These are phyloP conservation scores for Lathyrus tuberosus DNA, from an alignment of 306 rosid genomes.

Conservation along the genomic window DNA sequence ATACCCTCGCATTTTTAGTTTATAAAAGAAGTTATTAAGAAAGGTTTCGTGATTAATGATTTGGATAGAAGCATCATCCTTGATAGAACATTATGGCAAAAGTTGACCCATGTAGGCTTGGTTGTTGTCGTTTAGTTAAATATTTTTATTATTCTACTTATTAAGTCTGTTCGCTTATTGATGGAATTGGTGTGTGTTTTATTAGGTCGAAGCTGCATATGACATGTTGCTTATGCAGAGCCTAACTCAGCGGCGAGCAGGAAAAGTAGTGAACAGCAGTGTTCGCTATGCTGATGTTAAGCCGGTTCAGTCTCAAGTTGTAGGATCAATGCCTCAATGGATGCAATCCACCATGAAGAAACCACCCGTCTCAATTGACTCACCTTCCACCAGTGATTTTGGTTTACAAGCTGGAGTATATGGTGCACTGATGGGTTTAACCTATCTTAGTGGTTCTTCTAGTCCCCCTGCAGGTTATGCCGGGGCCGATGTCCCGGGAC, in stretches of 20 bases:
- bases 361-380: conserved; percentile 67
- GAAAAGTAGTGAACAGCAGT: conserved; percentile 74
- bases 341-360: conserved; percentile 65
- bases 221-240: conserved; percentile 97
- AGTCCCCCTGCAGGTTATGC: conserved; percentile 57
- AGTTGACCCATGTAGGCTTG: too few relatives aligned
- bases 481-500: conserved; percentile 91
- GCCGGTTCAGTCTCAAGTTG: conserved; percentile 61
- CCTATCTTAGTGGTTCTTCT: conserved; percentile 74
- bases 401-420: conserved; percentile 95
- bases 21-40: too few relatives aligned
- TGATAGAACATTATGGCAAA: too few relatives aligned
- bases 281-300: conserved; percentile 95
- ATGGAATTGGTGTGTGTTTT: conserved; percentile 25
- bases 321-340: conserved; percentile 80
- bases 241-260: conserved; percentile 84
- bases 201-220: conserved; percentile 96
- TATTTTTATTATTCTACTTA: too few relatives aligned
- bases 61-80: too few relatives aligned
- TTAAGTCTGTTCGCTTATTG: too few relatives aligned
- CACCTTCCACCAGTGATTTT: conserved; percentile 75
- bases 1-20: too few relatives aligned
- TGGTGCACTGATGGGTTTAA: conserved; percentile 86
- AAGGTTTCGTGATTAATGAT: too few relatives aligned
- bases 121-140: too few relatives aligned